A percentile compares a stretch with the other conserved stretches of the same genome.
These are phyloP conservation scores for Carpinus viminea DNA, from an alignment of 306 rosid genomes.

Conservation along the genomic window DNA sequence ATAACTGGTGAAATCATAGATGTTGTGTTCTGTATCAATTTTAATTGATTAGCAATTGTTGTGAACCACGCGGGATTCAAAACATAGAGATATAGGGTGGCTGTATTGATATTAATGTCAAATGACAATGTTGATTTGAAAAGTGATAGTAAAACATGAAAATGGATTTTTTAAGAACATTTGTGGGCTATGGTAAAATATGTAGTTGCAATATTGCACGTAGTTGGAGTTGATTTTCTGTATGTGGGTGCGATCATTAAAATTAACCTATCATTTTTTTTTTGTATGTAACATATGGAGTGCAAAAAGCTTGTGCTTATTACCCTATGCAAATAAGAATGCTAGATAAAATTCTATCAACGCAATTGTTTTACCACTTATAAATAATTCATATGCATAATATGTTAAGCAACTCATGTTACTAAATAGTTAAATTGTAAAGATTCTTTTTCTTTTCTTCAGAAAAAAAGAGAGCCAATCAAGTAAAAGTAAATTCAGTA, in stretches of 20 bases:
- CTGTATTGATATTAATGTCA: neutral
- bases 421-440: neutral
- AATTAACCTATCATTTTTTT: neutral
- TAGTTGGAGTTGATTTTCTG: neutral
- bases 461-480: neutral
- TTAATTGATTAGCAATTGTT: neutral
- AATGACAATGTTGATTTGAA: neutral
- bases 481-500: neutral
- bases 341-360: neutral
- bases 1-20: neutral
- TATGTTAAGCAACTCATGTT: neutral
- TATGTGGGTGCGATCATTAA: no score
- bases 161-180: neutral
- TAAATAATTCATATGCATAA: neutral
- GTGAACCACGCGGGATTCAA: neutral
- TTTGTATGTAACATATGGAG: neutral
- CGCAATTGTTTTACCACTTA: neutral
- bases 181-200: neutral
- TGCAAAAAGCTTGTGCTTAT: neutral
- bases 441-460: neutral
- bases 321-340: neutral
- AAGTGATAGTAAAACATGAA: neutral
- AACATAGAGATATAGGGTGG: neutral
- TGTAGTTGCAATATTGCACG: neutral
- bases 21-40: neutral